Base-by-base conservation (phyloP, 352 stramenopile species). In the Sclerospora graminicola region DNA sequence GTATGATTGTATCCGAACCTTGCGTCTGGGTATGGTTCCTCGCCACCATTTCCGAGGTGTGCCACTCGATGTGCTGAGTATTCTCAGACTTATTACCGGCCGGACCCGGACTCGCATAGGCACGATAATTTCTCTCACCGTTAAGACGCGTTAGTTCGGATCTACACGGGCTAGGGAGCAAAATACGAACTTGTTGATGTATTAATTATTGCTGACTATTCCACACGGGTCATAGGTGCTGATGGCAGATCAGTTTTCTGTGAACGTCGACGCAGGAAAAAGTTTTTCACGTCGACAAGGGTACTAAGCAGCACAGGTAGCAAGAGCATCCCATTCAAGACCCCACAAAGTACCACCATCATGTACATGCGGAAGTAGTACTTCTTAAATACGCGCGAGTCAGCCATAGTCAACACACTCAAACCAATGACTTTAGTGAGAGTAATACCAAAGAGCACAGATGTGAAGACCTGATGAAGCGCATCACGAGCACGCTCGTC, bases 311-410 rank as follows among this genome's bases (percentile, higher is more conserved):
- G 30, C 79, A 74, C 52, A 68, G 88, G 78, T 14, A 90, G 46
- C 37, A 90, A 34, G 29, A 82, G 30, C 57, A 86, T 71, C 15
- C 74, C 76, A 43, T 86, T 88, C 26, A 94, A 71, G 14, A 84
- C 75, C 23, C 82, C 84, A 37, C 80, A 82, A 34, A 82, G 59
- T n/a, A 84, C 82, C 18, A 85, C 45, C 28, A 95, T 55, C 63
- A 89, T 82, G 63, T 94, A 94, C 82, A 94, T 94, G 41, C 82
- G 72, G 58, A 93, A 94, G 60, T 90, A 94, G 57, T 94, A 95
- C 49, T 93, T 81, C 48, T 84, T 79, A 53, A 94, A 94, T 41
- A 95, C 64, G 18, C 81, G 72, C 44, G 82, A 92, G 50, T 84
- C 79, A 4, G 84, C 81, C 20, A 94, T 69, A 14, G 73, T 81